Conservation (phyloP, 2,329 filamentous ascomycete genomes). For the Paraphoma chrysanthemicola region DNA sequence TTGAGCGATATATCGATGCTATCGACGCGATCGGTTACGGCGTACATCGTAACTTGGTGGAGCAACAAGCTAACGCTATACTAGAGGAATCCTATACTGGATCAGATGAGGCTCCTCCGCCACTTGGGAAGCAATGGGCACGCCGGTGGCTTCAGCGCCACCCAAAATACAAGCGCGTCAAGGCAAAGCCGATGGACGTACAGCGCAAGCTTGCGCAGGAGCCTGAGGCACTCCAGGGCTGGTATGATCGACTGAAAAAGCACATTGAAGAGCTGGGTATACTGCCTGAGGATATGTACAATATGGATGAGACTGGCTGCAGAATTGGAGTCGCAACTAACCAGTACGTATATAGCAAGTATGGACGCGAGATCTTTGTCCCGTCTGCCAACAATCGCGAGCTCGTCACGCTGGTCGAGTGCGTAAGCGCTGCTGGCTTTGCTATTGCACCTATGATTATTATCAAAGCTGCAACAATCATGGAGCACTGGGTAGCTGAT, state of each 20-base stretch:
- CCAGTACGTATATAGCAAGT: slow-evolving; percentile 1
- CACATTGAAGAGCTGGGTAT: too few relatives aligned
- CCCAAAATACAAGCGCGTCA: background rate
- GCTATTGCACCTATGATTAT: slow-evolving; percentile 4
- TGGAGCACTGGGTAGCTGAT: slow-evolving; percentile 6
- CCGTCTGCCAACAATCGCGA: slow-evolving; percentile 3
- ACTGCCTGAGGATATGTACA: too few relatives aligned
- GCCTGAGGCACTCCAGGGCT: too few relatives aligned
- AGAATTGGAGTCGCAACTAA: too few relatives aligned
- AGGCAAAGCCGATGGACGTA: slow-evolving; percentile 3
- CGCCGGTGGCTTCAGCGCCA: background rate
- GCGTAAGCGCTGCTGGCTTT: background rate
- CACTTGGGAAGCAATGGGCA: background rate
- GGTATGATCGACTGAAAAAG: too few relatives aligned
- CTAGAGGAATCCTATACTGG: slow-evolving; percentile 1
- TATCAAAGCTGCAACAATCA: slow-evolving; percentile 2
- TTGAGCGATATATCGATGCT: slow-evolving; percentile 3
- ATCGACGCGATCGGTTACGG: slow-evolving; percentile 5
- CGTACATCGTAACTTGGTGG: background rate
- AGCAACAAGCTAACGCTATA: slow-evolving; percentile 1
- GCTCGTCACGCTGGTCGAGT: slow-evolving; percentile 3
- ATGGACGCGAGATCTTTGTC: slow-evolving; percentile 4
- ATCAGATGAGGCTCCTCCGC: background rate
- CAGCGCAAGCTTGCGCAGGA: too few relatives aligned
- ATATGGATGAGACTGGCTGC: too few relatives aligned